Percentiles rank a stretch among this genome's conserved stretches.
These are phyloP conservation scores for Globomyces sp. DNA, from an alignment of 371 early-diverging fungal genomes.

Conservation along the genomic window DNA sequence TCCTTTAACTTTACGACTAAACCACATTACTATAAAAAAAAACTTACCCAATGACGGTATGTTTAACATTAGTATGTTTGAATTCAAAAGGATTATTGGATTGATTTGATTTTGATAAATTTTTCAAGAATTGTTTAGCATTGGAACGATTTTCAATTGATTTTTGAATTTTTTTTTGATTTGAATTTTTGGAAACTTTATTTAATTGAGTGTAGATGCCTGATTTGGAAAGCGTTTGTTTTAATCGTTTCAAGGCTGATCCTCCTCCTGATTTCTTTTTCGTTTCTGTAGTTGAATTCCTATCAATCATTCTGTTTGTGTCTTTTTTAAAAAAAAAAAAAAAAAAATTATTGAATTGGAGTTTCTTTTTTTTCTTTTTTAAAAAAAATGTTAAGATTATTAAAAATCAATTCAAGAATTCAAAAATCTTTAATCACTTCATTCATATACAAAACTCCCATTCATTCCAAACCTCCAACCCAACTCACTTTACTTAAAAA, in stretches of 20 bases:
- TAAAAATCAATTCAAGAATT: background rate
- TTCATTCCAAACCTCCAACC: background rate
- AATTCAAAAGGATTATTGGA: conserved; percentile 85
- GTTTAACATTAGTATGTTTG: conserved; percentile 70
- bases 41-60: conserved; percentile 69
- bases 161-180: background rate
- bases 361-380: background rate
- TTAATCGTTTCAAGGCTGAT: conserved; percentile 12
- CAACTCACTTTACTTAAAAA: background rate
- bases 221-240: background rate
- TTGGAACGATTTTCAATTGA: conserved; percentile 20
- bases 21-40: too few relatives aligned
- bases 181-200: conserved; percentile 7
- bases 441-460: background rate
- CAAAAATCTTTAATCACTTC: background rate
- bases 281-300: background rate
- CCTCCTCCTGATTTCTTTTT: conserved; percentile 4
- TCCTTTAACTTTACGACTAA: conserved; percentile 74
- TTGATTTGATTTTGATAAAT: conserved; percentile 16
- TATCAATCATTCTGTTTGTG: background rate
- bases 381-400: background rate
- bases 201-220: conserved; percentile 9
- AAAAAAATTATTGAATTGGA: conserved; percentile 13
- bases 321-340: conserved; percentile 10
- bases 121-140: conserved; percentile 26